Evolutionary conservation across 73 alveolate species (phyloP).

Genomic region (Stentor roeselii): DNA sequence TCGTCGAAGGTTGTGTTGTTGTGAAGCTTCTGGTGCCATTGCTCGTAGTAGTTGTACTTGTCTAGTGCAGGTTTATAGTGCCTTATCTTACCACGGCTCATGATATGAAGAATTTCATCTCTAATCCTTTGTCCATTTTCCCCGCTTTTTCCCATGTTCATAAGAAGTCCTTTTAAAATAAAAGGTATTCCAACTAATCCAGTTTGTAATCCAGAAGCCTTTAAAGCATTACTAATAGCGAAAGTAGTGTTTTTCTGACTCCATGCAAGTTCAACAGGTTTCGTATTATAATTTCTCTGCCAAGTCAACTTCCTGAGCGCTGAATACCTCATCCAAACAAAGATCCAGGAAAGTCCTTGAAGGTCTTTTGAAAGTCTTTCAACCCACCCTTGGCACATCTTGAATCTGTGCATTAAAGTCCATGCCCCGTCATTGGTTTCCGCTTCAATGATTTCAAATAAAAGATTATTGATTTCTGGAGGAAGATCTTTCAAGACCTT

Average conservation of each 20-base stretch:
- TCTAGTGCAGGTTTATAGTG: not conserved
- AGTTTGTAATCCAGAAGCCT: not conserved
- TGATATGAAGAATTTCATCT: conserved; percentile 86
- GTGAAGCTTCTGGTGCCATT: conserved; percentile 96
- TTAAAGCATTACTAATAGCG: conserved; percentile 33
- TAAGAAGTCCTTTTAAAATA: conserved; percentile 61
- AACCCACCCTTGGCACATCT: conserved; percentile 48
- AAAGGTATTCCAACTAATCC: conserved; percentile 30
- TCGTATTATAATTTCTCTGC: conserved; percentile 79
- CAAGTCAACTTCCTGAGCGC: conserved; percentile 62
- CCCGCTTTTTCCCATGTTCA: conserved; percentile 87
- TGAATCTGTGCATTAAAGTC: conserved; percentile 82
- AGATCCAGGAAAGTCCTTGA: conserved; percentile 35
- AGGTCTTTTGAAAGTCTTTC: conserved; percentile 9
- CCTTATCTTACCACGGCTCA: conserved; percentile 43
- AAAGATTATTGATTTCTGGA: not conserved
- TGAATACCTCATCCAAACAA: conserved; percentile 74
- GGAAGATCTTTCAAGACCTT: not conserved
- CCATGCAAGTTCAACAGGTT: conserved; percentile 68
- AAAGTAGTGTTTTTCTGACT: conserved; percentile 55
- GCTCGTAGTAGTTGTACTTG: conserved; percentile 52
- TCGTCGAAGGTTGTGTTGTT: conserved; percentile 96
- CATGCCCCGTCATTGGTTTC: conserved; percentile 41
- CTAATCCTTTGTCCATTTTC: conserved; percentile 91
- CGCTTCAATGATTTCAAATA: not conserved